phyloP scores from a whole-genome alignment of 1,284 basidiomycete species.

The Athelia psychrophila region DNA sequence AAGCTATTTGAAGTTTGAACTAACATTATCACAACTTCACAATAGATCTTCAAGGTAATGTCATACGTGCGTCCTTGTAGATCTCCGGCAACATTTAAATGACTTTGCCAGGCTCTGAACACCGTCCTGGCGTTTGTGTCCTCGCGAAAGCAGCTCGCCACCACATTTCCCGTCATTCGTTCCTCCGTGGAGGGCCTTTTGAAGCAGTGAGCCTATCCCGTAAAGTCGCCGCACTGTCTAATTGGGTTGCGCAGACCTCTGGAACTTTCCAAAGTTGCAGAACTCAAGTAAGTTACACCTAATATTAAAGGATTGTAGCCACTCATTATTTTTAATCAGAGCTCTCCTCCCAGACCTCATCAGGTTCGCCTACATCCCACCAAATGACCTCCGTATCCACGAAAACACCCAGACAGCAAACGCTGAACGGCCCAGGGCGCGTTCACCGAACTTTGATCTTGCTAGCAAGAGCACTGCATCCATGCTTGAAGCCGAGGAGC shows the following conservation, averaged over 20 bases:
- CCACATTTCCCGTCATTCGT: conserved; percentile 76
- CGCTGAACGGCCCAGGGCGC: conserved; percentile 38
- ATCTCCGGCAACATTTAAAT: too few relatives aligned
- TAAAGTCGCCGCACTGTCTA: too few relatives aligned
- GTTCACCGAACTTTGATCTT: conserved; percentile 9
- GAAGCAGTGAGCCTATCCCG: conserved; percentile 56
- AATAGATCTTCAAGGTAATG: background rate
- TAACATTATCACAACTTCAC: background rate
- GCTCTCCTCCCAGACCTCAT: conserved; percentile 80
- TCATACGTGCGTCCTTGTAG: background rate
- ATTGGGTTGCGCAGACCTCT: conserved; percentile 79
- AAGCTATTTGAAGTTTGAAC: conserved; percentile 38
- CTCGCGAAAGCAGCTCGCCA: conserved; percentile 79
- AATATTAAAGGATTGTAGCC: background rate
- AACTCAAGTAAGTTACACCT: conserved; percentile 68
- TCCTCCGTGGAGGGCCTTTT: conserved; percentile 77
- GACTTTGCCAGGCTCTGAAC: conserved; percentile 67
- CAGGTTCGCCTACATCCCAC: conserved; percentile 80
- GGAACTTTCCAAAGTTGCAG: conserved; percentile 76
- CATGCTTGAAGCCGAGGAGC: conserved; percentile 45
- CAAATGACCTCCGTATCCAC: conserved; percentile 61
- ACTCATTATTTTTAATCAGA: conserved; percentile 33
- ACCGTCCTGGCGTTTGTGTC: conserved; percentile 89
- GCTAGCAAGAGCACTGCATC: conserved; percentile 14
- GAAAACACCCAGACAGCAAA: conserved; percentile 28